These are phyloP conservation scores for Russula sp. DNA, from an alignment of 768 basidiomycete species.

Conservation along the genomic window DNA sequence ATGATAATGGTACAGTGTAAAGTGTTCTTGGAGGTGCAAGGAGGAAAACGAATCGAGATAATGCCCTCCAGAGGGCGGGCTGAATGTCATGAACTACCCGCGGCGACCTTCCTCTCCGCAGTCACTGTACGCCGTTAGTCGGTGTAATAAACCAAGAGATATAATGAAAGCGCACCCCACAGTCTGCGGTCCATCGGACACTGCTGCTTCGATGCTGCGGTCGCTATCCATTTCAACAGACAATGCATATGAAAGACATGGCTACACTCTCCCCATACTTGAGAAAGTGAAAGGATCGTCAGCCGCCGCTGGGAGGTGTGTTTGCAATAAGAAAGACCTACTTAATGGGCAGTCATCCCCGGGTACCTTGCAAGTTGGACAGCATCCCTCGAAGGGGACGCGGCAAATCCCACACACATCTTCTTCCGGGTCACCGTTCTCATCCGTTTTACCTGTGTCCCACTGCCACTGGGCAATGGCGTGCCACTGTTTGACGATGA, in stretches of 20 bases:
- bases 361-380: slow-evolving; percentile 93
- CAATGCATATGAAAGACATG: slow-evolving; percentile 99
- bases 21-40: background rate
- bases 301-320: background rate
- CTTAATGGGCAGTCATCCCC: slow-evolving; percentile 94
- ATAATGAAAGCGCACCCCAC: slow-evolving; percentile 65
- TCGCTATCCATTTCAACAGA: slow-evolving; percentile 92
- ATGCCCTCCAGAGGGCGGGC: background rate
- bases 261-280: slow-evolving; percentile 97
- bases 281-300: background rate
- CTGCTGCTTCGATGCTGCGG: slow-evolving; percentile 84
- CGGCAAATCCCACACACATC: slow-evolving; percentile 87
- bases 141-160: background rate
- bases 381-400: slow-evolving; percentile 90
- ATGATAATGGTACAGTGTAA: background rate
- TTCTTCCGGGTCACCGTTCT: slow-evolving; percentile 59
- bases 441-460: slow-evolving; percentile 51
- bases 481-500: slow-evolving; percentile 80
- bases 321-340: slow-evolving; percentile 41
- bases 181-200: slow-evolving; percentile 97
- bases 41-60: background rate
- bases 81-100: slow-evolving; percentile 19
- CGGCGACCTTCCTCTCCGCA: slow-evolving; percentile 51
- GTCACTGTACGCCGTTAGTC: slow-evolving; percentile 41
- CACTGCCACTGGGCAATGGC: slow-evolving; percentile 89